A percentile compares a stretch with the other conserved stretches of the same genome.
Evolutionary conservation across 2,329 filamentous ascomycete genomes (phyloP).

Genomic region (Xylaria sp.): DNA sequence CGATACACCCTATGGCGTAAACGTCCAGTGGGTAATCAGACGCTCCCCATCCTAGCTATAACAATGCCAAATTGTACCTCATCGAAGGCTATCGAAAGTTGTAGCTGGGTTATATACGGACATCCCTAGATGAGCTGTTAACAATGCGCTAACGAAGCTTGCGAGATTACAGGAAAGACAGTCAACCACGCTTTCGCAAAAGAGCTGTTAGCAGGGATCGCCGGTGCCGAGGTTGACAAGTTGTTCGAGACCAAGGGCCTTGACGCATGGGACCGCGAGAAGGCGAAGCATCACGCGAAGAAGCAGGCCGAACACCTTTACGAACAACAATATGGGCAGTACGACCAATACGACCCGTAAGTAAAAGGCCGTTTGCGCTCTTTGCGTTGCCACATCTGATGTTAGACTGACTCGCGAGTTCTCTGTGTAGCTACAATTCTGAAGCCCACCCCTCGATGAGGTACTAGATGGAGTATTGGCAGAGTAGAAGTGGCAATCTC

Average conservation of each 20-base stretch:
- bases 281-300: conserved; percentile 64
- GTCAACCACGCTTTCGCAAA: conserved; percentile 79
- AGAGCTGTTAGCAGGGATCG: conserved; percentile 74
- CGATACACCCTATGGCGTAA: neutral
- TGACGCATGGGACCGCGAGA: conserved; percentile 62
- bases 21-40: neutral
- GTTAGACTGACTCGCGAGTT: conserved; percentile 1
- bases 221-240: conserved; percentile 77
- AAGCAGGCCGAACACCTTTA: conserved; percentile 65
- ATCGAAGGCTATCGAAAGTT: too few relatives aligned
- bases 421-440: conserved; percentile 4
- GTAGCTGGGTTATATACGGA: neutral
- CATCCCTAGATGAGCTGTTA: neutral
- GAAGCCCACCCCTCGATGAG: conserved; percentile 19
- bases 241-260: conserved; percentile 74
- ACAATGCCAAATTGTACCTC: neutral
- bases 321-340: conserved; percentile 62
- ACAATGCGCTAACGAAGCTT: neutral
- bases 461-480: conserved; percentile 12
- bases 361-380: too few relatives aligned
- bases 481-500: neutral
- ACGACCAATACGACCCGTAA: conserved; percentile 63
- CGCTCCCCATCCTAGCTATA: neutral
- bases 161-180: conserved; percentile 60
- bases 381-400: neutral